Percentiles rank a stretch among this genome's conserved stretches.
These are phyloP conservation scores for Casuarina glauca DNA, from an alignment of 306 rosid species.

Conservation along the genomic window DNA sequence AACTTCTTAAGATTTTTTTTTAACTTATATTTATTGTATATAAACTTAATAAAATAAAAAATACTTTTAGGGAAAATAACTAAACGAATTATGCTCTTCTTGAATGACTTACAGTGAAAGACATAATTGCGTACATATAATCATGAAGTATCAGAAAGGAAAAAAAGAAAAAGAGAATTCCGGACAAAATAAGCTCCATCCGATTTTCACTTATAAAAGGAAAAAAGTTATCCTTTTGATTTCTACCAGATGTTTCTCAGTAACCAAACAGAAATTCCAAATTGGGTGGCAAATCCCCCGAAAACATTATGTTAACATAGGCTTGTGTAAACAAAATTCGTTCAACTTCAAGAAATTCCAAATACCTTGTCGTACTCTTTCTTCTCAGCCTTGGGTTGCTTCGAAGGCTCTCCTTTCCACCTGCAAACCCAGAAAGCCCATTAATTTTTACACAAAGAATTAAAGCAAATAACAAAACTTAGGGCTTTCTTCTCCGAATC, in stretches of 20 bases:
- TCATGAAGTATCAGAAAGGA: neutral
- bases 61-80: too few species aligned
- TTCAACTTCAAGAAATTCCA: neutral
- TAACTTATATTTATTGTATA: too few species aligned
- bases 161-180: too few species aligned
- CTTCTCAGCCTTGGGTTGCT: slow-evolving; percentile 90
- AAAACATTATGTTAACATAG: slow-evolving; percentile 1
- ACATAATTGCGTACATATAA: neutral
- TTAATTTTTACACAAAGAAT: neutral
- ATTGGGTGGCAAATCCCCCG: neutral
- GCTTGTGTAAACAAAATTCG: too few species aligned
- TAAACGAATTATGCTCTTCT: neutral
- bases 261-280: too few species aligned
- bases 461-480: neutral
- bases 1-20: too few species aligned
- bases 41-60: too few species aligned
- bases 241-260: neutral
- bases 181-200: too few species aligned
- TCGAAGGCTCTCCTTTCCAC: slow-evolving; percentile 97
- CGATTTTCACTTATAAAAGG: too few species aligned
- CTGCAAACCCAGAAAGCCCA: slow-evolving; percentile 26
- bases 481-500: neutral
- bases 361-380: too few species aligned
- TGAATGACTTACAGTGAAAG: neutral
- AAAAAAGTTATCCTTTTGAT: neutral